phyloP scores from a whole-genome alignment of 352 stramenopile genomes.

The Poterioochromonas sp. region DNA sequence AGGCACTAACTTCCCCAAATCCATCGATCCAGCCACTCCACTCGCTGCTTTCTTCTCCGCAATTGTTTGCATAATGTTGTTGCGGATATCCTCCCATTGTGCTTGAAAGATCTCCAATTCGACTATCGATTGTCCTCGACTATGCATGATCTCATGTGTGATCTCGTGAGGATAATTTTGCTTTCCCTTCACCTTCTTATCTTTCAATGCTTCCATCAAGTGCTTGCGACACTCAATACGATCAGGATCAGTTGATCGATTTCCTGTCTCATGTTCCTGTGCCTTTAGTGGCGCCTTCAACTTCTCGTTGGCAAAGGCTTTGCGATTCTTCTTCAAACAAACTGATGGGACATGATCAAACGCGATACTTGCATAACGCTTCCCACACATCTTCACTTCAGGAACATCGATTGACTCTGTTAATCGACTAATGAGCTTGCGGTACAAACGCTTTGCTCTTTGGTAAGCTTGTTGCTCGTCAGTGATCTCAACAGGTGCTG shows the following conservation, averaged over 20 bases:
- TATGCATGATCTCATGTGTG: conserved; percentile 37
- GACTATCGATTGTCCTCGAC: conserved; percentile 30
- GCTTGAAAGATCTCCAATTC: conserved; percentile 43
- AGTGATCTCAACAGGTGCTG: background rate
- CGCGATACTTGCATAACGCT: conserved; percentile 43
- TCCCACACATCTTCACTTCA: conserved; percentile 45
- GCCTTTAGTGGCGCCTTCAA: conserved; percentile 2
- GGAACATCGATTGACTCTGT: conserved; percentile 39
- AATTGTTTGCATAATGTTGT: background rate
- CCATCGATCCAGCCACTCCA: conserved; percentile 20
- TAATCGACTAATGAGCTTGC: conserved; percentile 41
- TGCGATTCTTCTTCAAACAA: conserved; percentile 39
- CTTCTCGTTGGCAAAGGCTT: conserved; percentile 48
- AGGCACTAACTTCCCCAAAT: conserved; percentile 45
- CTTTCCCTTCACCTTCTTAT: conserved; percentile 40
- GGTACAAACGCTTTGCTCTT: conserved; percentile 35
- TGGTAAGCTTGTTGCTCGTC: background rate
- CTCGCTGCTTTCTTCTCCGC: background rate
- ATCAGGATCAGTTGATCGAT: conserved; percentile 45
- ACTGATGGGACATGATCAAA: conserved; percentile 39
- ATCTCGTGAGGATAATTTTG: conserved; percentile 48
- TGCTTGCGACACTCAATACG: conserved; percentile 39
- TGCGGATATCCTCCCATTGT: conserved; percentile 45
- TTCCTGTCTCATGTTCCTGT: conserved; percentile 28
- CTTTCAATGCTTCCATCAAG: background rate